Evolutionary conservation across 257 asterid genomes (phyloP).

Genomic region (Plectranthus barbatus): DNA sequence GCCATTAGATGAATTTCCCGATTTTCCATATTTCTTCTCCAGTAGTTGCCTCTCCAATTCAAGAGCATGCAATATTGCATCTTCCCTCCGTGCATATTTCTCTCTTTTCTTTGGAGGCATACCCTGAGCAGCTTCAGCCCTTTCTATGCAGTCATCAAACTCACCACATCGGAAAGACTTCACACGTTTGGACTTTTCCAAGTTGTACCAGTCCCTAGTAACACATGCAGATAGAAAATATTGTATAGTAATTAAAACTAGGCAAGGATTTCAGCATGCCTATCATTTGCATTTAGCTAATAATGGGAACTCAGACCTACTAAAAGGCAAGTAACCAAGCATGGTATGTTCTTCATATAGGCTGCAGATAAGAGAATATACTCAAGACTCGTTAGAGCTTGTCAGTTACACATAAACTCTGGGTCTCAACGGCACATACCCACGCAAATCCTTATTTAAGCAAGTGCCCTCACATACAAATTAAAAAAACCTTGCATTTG

Average conservation of each 20-base stretch:
- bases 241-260: constrained; percentile 6
- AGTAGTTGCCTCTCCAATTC: constrained; percentile 74
- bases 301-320: background rate
- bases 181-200: constrained; percentile 97
- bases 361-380: no score
- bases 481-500: no score
- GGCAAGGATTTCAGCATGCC: background rate
- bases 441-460: no score
- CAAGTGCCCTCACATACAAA: no score
- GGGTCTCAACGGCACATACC: no score
- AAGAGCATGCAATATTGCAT: constrained; percentile 98
- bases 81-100: constrained; percentile 97
- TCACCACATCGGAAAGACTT: constrained; percentile 96
- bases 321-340: background rate
- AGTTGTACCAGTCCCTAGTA: constrained; percentile 94
- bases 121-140: constrained; percentile 91
- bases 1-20: constrained; percentile 41
- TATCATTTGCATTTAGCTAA: background rate
- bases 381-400: no score
- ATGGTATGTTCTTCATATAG: no score
- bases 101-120: constrained; percentile 98
- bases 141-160: constrained; percentile 88
- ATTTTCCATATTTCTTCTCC: constrained; percentile 64
- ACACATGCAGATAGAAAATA: constrained; percentile 11
- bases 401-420: no score